Conservation (phyloP, 306 rosid genomes). For the Senna tora region DNA sequence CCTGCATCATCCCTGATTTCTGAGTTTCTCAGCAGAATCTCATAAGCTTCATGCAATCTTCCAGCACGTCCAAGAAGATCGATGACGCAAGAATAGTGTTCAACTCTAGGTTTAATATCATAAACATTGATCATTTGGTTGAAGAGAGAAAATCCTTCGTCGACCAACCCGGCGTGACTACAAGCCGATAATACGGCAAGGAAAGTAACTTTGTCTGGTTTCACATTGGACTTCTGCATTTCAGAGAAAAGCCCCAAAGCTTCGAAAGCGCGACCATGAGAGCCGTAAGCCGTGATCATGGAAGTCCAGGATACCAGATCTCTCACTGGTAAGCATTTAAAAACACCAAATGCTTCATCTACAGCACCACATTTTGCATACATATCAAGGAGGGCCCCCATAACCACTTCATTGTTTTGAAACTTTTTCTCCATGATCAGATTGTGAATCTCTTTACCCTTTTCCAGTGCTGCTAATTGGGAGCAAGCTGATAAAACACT, state of each 20-base stretch:
- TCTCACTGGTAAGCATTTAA: constrained; percentile 63
- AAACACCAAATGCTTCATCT: constrained; percentile 66
- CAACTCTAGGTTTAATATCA: constrained; percentile 62
- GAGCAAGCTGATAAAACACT: constrained; percentile 78
- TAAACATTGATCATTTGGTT: constrained; percentile 58
- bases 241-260: constrained; percentile 68
- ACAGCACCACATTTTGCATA: constrained; percentile 86
- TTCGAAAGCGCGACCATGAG: constrained; percentile 71
- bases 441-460: constrained; percentile 77
- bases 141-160: constrained; percentile 65
- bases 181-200: constrained; percentile 80
- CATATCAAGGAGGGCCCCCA: constrained; percentile 91
- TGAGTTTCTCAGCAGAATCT: constrained; percentile 59
- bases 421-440: constrained; percentile 51
- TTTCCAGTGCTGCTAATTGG: constrained; percentile 71
- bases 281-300: constrained; percentile 79
- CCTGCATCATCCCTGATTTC: constrained; percentile 58
- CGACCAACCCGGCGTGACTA: constrained; percentile 77
- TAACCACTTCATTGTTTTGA: constrained; percentile 57
- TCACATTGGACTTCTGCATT: constrained; percentile 57
- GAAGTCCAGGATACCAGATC: constrained; percentile 86
- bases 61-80: constrained; percentile 91
- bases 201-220: constrained; percentile 69
- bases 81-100: constrained; percentile 81
- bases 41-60: constrained; percentile 72